Evolutionary conservation across 331 rosid species (phyloP), one percentile per base, ranked within the genome.

Genomic region (Arachis monticola): DNA sequence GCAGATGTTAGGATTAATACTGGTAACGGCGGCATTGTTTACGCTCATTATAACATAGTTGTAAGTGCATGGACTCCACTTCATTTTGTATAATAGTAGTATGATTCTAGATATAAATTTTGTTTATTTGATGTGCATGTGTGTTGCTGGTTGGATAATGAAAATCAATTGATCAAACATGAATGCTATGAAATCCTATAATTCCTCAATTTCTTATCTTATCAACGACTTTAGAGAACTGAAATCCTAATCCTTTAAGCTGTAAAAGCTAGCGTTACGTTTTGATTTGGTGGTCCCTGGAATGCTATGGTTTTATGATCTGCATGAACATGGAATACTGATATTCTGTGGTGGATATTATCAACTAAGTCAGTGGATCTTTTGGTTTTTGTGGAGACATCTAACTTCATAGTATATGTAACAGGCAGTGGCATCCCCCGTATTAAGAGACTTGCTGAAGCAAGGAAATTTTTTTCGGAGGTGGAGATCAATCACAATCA

Each of bases 371-470:
- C 48, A 50, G 13, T 70, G 6, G 2, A 64, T 41, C 3, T 67
- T 72, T 76, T 56, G 1, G 5, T 70, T 27, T 14, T 64, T 55
- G n/a, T 38, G 66, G 45, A 53, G 65, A 5, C 46, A 56, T 46
- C 70, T 83, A 47, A 75, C 74, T 60, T 79, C 63, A 62, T 77
- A 14, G 62, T 60, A 48, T 73, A 35, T 63, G 75, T 45, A 51
- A 62, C 85, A 94, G 99, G 96, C 82, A 59, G 78, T 74, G 91
- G 84, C 96, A 73, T 90, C 97, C 77, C 87, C 97, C 9, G 97
- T 85, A 44, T 60, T 94, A 7, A 85, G 74, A 69, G 87, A 83
- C 79, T 59, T 87, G 88, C 74, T 94, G 44, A 86, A 82, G 83
- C 77, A 76, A 77, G 83, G 87, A 67, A 72, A 60, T 30, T 74